phyloP scores from a whole-genome alignment of 257 asterid species.

The Avicennia marina region DNA sequence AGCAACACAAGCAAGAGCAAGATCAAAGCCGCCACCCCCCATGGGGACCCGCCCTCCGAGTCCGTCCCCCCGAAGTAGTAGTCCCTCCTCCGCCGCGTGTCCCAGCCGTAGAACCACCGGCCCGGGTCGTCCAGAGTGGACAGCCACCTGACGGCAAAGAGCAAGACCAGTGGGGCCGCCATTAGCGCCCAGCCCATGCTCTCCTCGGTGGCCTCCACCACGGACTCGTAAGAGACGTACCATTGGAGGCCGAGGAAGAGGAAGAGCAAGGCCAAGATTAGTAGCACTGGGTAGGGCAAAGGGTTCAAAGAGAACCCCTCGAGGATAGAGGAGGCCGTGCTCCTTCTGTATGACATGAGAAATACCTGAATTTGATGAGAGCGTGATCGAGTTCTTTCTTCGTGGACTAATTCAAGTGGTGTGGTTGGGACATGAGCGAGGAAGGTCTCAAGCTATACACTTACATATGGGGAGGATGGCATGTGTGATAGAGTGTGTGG shows the following conservation, averaged over 20 bases:
- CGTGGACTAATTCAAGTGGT: too few species aligned
- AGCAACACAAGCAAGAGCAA: constrained; percentile 58
- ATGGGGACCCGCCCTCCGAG: constrained; percentile 61
- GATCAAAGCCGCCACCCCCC: constrained; percentile 86
- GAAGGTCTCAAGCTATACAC: too few species aligned
- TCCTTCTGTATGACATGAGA: too few species aligned
- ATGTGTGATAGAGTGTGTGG: too few species aligned
- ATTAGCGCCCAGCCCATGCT: constrained; percentile 74
- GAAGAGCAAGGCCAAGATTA: constrained; percentile 53
- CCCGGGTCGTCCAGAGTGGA: constrained; percentile 25
- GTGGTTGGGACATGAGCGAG: too few species aligned
- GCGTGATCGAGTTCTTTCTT: too few species aligned
- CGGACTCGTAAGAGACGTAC: constrained; percentile 68
- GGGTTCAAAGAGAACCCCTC: constrained; percentile 58
- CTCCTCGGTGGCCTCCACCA: constrained; percentile 69
- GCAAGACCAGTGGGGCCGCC: constrained; percentile 53
- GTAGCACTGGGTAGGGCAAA: constrained; percentile 69
- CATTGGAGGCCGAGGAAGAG: constrained; percentile 75
- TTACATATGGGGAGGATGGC: too few species aligned
- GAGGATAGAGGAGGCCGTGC: constrained; percentile 33
- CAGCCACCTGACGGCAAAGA: constrained; percentile 52
- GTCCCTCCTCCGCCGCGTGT: constrained; percentile 21
- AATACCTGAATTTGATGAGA: too few species aligned
- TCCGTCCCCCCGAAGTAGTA: constrained; percentile 21
- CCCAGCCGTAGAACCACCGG: constrained; percentile 43